A percentile compares a stretch with the other conserved stretches of the same genome.
These are phyloP conservation scores for Endotrypanum monterogeii DNA, from an alignment of 208 protist genomes.

Conservation along the genomic window DNA sequence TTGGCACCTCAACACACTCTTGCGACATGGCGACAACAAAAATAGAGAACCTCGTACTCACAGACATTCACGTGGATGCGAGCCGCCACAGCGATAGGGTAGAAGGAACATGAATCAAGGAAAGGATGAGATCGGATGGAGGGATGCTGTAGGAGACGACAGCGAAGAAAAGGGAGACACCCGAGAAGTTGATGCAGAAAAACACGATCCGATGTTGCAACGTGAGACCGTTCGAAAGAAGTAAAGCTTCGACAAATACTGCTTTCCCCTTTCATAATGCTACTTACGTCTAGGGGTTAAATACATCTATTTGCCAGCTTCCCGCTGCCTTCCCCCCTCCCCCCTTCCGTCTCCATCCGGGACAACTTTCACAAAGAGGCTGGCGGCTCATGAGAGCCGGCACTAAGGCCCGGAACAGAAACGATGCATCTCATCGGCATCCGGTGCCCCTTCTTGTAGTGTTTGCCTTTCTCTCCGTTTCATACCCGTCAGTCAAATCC, in stretches of 20 bases:
- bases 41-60: slow-evolving; percentile 6
- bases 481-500: not conserved
- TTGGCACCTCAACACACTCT: not conserved
- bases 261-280: not conserved
- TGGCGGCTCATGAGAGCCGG: not conserved
- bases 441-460: not conserved
- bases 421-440: not conserved
- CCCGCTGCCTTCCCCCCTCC: not conserved
- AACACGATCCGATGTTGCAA: not conserved
- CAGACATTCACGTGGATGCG: not conserved
- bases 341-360: not conserved
- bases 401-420: not conserved
- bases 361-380: no score
- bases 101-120: not conserved
- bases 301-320: not conserved
- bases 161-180: not conserved
- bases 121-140: not conserved
- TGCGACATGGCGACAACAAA: not conserved
- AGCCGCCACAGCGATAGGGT: not conserved
- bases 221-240: not conserved
- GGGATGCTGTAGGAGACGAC: not conserved
- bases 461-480: not conserved
- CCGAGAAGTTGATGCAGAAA: not conserved
- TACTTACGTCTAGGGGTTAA: not conserved
- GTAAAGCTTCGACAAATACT: not conserved